Conservation (phyloP, 2,329 filamentous ascomycete species). For the Calonectria pauciramosa region DNA sequence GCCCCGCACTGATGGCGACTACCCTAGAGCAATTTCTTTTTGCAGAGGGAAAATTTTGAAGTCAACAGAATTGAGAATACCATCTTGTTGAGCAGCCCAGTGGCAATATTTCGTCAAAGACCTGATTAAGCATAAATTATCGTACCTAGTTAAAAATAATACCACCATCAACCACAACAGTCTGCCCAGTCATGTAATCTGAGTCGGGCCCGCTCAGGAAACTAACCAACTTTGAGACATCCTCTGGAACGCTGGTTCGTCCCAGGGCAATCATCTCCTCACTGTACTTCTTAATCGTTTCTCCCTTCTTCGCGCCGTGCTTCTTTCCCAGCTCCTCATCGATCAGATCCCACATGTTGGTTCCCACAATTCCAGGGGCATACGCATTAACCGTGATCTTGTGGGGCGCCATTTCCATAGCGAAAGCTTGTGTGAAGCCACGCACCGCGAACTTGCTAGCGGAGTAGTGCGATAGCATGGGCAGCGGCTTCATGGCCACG, state of each 20-base stretch:
- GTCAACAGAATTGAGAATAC: neutral
- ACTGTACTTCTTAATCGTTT: slow-evolving; percentile 68
- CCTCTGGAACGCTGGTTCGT: slow-evolving; percentile 71
- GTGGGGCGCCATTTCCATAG: slow-evolving; percentile 74
- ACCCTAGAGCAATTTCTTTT: neutral
- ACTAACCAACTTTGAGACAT: slow-evolving; percentile 73
- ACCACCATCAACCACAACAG: slow-evolving; percentile 72
- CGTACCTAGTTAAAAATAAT: slow-evolving; percentile 58
- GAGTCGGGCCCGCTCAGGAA: slow-evolving; percentile 71
- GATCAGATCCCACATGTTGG: slow-evolving; percentile 78
- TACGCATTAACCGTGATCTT: slow-evolving; percentile 78
- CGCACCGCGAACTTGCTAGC: slow-evolving; percentile 77
- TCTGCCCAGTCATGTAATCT: slow-evolving; percentile 77
- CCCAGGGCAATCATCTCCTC: slow-evolving; percentile 68
- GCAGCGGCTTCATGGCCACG: slow-evolving; percentile 72
- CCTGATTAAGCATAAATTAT: neutral
- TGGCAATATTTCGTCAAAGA: neutral
- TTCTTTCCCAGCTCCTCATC: slow-evolving; percentile 65
- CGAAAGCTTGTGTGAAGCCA: slow-evolving; percentile 75
- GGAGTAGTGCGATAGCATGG: slow-evolving; percentile 72
- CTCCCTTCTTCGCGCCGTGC: slow-evolving; percentile 64
- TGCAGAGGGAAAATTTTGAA: neutral
- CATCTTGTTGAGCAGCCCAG: neutral
- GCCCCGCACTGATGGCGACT: neutral
- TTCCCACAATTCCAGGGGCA: slow-evolving; percentile 77